These are phyloP conservation scores for Zymoseptoria tritici DNA, from an alignment of 2,329 filamentous ascomycete species.

Conservation along the genomic window DNA sequence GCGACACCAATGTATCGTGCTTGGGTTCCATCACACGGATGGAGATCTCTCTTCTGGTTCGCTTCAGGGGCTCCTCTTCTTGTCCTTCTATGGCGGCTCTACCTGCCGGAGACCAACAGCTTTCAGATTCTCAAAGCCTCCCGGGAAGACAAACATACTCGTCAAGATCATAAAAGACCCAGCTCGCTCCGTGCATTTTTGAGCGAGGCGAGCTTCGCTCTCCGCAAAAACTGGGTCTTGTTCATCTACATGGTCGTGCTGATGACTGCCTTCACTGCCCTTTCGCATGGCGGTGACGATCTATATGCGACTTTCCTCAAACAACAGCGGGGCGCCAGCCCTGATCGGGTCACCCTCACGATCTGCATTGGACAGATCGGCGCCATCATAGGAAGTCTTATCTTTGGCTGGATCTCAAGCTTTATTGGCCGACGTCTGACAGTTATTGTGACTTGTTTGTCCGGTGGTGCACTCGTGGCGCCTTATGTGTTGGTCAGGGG, in stretches of 20 bases:
- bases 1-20: constrained; percentile 32
- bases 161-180: background rate
- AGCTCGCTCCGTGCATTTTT: constrained; percentile 15
- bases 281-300: constrained; percentile 28
- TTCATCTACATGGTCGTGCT: constrained; percentile 30
- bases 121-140: constrained; percentile 21
- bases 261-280: constrained; percentile 16
- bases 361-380: constrained; percentile 31
- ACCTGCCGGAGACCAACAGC: constrained; percentile 22
- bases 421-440: constrained; percentile 32
- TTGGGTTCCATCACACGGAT: constrained; percentile 31
- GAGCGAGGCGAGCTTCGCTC: constrained; percentile 16
- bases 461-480: constrained; percentile 31
- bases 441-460: constrained; percentile 32
- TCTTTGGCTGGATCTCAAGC: constrained; percentile 31
- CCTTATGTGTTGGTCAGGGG: constrained; percentile 29
- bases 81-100: constrained; percentile 23
- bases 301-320: constrained; percentile 37
- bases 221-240: constrained; percentile 30
- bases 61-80: constrained; percentile 31
- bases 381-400: constrained; percentile 29
- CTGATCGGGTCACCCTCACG: constrained; percentile 29
- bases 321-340: constrained; percentile 27
- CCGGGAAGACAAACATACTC: constrained; percentile 17
- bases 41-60: constrained; percentile 34